Conservation (phyloP, 148 eudicot species). For the Oxyria digyna region DNA sequence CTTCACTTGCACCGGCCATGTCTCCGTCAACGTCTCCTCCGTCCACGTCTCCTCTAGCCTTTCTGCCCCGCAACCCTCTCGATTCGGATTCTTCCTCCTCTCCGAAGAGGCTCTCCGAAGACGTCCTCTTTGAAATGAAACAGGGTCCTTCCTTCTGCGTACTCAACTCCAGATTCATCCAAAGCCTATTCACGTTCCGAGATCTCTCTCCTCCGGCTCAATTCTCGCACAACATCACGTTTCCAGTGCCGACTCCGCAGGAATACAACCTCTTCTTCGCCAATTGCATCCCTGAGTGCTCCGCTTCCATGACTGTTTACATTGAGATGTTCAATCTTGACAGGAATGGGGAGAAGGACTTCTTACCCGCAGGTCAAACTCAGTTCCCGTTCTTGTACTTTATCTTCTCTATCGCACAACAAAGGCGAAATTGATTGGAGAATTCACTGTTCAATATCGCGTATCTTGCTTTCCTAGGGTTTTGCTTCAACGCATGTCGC, state of each 20-base stretch:
- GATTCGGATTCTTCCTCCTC: conserved; percentile 74
- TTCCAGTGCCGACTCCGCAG: conserved; percentile 37
- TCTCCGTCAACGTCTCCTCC: conserved; percentile 37
- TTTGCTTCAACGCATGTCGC: conserved; percentile 33
- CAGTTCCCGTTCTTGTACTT: conserved; percentile 56
- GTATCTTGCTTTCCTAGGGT: conserved; percentile 40
- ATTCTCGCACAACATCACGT: conserved; percentile 32
- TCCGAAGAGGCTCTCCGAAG: conserved; percentile 67
- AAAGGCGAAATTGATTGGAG: too few species aligned
- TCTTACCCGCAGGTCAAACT: conserved; percentile 56
- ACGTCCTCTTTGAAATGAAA: conserved; percentile 69
- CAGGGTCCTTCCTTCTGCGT: conserved; percentile 54
- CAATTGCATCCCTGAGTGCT: conserved; percentile 55
- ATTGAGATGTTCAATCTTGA: conserved; percentile 68
- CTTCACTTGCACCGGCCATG: conserved; percentile 70
- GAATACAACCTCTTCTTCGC: conserved; percentile 75
- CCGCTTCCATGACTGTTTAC: conserved; percentile 52
- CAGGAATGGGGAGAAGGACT: conserved; percentile 38
- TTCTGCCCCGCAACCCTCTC: conserved; percentile 39
- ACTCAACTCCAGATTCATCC: conserved; percentile 48
- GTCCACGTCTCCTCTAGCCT: conserved; percentile 47
- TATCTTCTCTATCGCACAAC: conserved; percentile 35
- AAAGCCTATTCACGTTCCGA: conserved; percentile 48
- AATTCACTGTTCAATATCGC: too few species aligned
- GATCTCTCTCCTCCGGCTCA: conserved; percentile 67